Conservation (phyloP, 352 stramenopile species). For the Phytophthora pisi region DNA sequence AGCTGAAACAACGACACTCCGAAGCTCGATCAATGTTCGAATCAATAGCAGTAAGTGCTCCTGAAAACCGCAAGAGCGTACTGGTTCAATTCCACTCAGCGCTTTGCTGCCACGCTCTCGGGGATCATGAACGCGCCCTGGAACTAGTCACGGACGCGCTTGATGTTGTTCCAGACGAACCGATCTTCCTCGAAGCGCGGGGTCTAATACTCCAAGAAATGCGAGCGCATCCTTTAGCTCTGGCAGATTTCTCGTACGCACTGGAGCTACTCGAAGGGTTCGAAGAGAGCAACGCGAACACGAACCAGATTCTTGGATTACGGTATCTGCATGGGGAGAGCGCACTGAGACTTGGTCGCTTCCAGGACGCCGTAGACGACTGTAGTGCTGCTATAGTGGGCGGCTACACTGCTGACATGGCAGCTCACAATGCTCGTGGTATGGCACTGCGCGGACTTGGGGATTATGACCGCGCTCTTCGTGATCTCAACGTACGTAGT, state of each 20-base stretch:
- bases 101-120: constrained; percentile 57
- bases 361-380: constrained; percentile 51
- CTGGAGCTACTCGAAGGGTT: constrained; percentile 32
- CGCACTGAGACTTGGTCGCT: constrained; percentile 49
- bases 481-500: constrained; percentile 58
- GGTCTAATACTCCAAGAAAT: constrained; percentile 68
- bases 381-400: constrained; percentile 38
- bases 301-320: constrained; percentile 26
- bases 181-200: constrained; percentile 63
- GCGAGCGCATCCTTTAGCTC: constrained; percentile 49
- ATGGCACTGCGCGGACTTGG: constrained; percentile 65
- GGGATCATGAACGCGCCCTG: constrained; percentile 52
- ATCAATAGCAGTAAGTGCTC: constrained; percentile 25
- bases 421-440: constrained; percentile 54
- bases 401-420: constrained; percentile 43
- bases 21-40: constrained; percentile 51
- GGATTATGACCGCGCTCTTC: constrained; percentile 58
- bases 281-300: constrained; percentile 23
- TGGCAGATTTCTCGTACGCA: constrained; percentile 58
- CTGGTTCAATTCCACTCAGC: constrained; percentile 73
- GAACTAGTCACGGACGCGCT: constrained; percentile 59
- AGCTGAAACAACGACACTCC: constrained; percentile 58
- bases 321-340: constrained; percentile 58
- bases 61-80: constrained; percentile 41
- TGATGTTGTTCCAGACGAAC: constrained; percentile 56